phyloP scores from a whole-genome alignment of 208 protist species.

The Pavlovales sp. region DNA sequence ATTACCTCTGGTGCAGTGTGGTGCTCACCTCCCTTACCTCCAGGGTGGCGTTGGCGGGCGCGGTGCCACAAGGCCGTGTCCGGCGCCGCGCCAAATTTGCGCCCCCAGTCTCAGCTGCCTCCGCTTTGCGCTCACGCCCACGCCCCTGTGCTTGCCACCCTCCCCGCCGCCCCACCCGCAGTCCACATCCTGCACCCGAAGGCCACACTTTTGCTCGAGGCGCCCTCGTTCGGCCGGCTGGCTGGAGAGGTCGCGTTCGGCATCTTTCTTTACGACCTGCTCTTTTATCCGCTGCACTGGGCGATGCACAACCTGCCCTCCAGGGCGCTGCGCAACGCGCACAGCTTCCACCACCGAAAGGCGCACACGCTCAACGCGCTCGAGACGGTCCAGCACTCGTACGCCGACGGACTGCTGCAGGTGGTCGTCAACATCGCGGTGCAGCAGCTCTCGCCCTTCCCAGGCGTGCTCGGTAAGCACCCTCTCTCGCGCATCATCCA shows the following conservation, averaged over 20 bases:
- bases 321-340: not conserved
- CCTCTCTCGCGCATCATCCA: slow-evolving; percentile 18
- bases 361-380: not conserved
- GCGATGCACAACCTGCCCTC: not conserved
- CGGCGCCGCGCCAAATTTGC: too few relatives aligned
- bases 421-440: slow-evolving; percentile 37
- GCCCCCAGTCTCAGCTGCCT: too few relatives aligned
- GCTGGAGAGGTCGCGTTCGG: not conserved
- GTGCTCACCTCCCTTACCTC: too few relatives aligned
- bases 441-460: slow-evolving; percentile 19
- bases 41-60: too few relatives aligned
- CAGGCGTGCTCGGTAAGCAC: not conserved
- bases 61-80: too few relatives aligned
- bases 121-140: too few relatives aligned
- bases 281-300: slow-evolving; percentile 27
- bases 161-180: not conserved
- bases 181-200: not conserved
- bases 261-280: slow-evolving; percentile 25
- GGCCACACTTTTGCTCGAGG: not conserved
- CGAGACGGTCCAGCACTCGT: slow-evolving; percentile 39
- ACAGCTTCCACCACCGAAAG: not conserved
- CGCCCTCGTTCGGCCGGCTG: not conserved
- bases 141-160: too few relatives aligned
- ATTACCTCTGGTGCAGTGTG: too few relatives aligned
- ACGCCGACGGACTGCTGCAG: slow-evolving; percentile 12